Base-by-base conservation (phyloP, 257 asterid genomes). In the Misopates orontium region DNA sequence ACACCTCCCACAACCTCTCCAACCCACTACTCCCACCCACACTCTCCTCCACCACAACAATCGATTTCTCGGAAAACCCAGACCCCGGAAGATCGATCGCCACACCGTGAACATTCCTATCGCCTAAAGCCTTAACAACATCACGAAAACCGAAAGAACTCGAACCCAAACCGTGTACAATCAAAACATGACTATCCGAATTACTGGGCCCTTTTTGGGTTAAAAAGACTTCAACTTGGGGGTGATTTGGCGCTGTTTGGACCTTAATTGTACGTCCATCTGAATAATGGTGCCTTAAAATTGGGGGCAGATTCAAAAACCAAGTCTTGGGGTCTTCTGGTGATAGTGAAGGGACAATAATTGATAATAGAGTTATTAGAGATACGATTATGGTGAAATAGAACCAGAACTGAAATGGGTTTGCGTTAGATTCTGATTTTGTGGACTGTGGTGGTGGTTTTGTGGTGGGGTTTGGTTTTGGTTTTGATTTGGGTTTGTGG, bases 71-170 rank as follows among this genome's bases (percentile, higher is more conserved):
- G 0, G 98, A 92, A 70, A 92, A 92, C 10, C 98, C 98, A 8
- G 96, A 89, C 28, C 98, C 97, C 0, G 98, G 98, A 4, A 89
- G 86, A 82, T 92, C 98, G 40, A 92, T 72, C 6, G 98, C 94
- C 41, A 83, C 79, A 18, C 84, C 82, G 73, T 57, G 90, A 42
- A 89, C 87, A 72, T 84, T 67, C 70, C 71, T 79, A 25, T n/a
- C 52, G 1, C 87, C 90, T 56, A 92, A 78, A 62, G 50, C 64
- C 12, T 67, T 78, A 8, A 92, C 78, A 44, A 89, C 76, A 28
- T 76, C 56, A 1, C 57, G 80, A 72, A 89, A 92, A 8, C 85
- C 83, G 64, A 85, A 87, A 28, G 98, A 89, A 56, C 85, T 89
- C 71, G 90, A 92, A 8, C 97, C 97, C 49, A 83, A 10, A 10